Percentiles rank a stretch among this genome's conserved stretches.
These are phyloP conservation scores for Phoma herbarum DNA, from an alignment of 2,329 filamentous ascomycete species.

Conservation along the genomic window DNA sequence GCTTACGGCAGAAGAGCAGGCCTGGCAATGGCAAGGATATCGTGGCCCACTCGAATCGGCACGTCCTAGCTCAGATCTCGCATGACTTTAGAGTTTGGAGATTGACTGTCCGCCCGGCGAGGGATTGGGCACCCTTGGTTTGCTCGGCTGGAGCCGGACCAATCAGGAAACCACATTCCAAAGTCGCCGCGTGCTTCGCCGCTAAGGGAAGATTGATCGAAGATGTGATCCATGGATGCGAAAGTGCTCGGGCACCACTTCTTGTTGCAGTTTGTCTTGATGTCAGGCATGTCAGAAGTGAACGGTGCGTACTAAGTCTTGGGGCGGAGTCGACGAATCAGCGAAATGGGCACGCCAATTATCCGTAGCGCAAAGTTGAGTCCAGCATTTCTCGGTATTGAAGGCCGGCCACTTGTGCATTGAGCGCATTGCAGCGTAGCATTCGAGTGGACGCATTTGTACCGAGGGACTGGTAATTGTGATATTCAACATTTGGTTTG, in stretches of 20 bases:
- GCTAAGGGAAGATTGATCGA: background rate
- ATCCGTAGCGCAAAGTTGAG: background rate
- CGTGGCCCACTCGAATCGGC: slow-evolving; percentile 5
- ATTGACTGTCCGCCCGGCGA: background rate
- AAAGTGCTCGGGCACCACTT: slow-evolving; percentile 4
- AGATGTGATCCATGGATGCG: background rate
- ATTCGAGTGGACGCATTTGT: background rate
- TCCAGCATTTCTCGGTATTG: background rate
- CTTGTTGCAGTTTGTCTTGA: slow-evolving; percentile 7
- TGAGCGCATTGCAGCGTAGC: slow-evolving; percentile 1
- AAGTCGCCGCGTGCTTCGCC: background rate
- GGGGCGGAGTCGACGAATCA: background rate
- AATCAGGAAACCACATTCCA: slow-evolving; percentile 2
- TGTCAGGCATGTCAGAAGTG: background rate
- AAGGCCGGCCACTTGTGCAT: background rate
- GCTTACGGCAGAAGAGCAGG: background rate
- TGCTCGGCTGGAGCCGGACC: slow-evolving; percentile 13
- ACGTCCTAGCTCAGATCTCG: slow-evolving; percentile 10
- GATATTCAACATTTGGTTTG: background rate
- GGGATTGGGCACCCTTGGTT: background rate
- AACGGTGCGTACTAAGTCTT: background rate
- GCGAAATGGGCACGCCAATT: background rate
- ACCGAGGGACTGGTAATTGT: background rate
- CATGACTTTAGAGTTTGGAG: slow-evolving; percentile 1
- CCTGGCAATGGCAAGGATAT: slow-evolving; percentile 4